Percentiles rank a stretch among this genome's conserved stretches.
Evolutionary conservation across 768 basidiomycete species (phyloP).

Genomic region (Rhodocollybia butyracea): DNA sequence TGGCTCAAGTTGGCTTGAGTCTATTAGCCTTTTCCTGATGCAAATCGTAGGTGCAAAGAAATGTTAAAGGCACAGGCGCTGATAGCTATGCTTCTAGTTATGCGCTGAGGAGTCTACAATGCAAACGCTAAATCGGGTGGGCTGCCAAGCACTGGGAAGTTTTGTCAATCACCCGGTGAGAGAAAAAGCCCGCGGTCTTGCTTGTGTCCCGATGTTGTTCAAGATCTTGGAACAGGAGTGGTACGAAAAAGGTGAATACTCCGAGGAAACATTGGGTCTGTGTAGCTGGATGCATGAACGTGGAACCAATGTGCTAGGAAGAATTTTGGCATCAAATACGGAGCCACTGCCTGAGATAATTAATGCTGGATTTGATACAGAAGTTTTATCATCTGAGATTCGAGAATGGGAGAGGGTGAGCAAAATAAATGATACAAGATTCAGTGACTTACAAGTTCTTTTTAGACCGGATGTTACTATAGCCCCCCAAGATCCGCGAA

Average conservation of each 20-base stretch:
- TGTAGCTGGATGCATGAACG: background rate
- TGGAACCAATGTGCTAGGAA: background rate
- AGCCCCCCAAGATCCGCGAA: slow-evolving; percentile 24
- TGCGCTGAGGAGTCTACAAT: background rate
- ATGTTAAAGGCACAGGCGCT: too few species aligned
- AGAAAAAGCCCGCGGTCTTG: background rate
- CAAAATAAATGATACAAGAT: background rate
- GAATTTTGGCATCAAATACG: background rate
- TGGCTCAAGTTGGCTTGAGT: too few species aligned
- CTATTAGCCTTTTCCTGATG: too few species aligned
- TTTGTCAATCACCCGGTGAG: background rate
- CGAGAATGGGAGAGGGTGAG: too few species aligned
- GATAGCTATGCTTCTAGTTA: too few species aligned
- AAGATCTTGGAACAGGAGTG: background rate
- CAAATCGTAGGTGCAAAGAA: too few species aligned
- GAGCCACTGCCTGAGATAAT: background rate
- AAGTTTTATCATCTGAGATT: background rate
- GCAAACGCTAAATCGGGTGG: background rate
- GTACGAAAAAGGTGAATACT: background rate
- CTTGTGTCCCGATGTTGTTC: background rate
- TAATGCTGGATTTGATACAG: slow-evolving; percentile 14
- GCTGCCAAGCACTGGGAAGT: background rate
- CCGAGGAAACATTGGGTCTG: background rate
- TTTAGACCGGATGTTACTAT: slow-evolving; percentile 29
- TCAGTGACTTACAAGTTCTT: too few species aligned